A percentile compares a stretch with the other conserved stretches of the same genome.
phyloP scores from a whole-genome alignment of 345 rosid genomes.

The Rhodamnia argentea region DNA sequence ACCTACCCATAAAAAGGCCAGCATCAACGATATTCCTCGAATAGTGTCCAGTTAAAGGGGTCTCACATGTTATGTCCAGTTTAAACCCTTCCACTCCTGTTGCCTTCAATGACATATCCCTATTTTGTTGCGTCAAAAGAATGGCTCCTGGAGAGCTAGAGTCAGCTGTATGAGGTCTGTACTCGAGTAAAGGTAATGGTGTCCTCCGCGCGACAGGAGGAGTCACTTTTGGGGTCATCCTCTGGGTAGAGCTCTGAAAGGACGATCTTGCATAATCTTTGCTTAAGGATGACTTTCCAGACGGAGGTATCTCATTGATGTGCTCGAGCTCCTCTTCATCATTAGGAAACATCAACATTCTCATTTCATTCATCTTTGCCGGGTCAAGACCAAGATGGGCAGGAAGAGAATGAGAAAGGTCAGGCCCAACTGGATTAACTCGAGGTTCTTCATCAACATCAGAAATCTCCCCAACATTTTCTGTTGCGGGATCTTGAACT shows the following conservation, averaged over 20 bases:
- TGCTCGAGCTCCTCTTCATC: conserved; percentile 50
- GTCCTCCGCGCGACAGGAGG: conserved; percentile 44
- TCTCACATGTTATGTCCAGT: conserved; percentile 53
- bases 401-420: conserved; percentile 96
- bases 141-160: conserved; percentile 45
- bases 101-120: conserved; percentile 40
- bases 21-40: conserved; percentile 84
- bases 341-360: conserved; percentile 79
- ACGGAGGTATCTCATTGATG: conserved; percentile 21
- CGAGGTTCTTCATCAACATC: conserved; percentile 34
- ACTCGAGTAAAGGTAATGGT: conserved; percentile 75
- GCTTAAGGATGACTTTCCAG: conserved; percentile 25
- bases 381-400: conserved; percentile 93
- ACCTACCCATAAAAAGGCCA: conserved; percentile 90
- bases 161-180: conserved; percentile 41
- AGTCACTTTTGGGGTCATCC: conserved; percentile 35
- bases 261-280: conserved; percentile 38
- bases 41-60: conserved; percentile 61
- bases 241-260: conserved; percentile 29
- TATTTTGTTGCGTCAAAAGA: conserved; percentile 69
- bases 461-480: conserved; percentile 29
- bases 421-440: conserved; percentile 31
- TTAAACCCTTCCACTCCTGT: conserved; percentile 55
- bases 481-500: conserved; percentile 23
- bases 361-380: conserved; percentile 77